Conservation (phyloP, 225 moss, liverwort and hornwort species). For the Thuidium tamariscinum region DNA sequence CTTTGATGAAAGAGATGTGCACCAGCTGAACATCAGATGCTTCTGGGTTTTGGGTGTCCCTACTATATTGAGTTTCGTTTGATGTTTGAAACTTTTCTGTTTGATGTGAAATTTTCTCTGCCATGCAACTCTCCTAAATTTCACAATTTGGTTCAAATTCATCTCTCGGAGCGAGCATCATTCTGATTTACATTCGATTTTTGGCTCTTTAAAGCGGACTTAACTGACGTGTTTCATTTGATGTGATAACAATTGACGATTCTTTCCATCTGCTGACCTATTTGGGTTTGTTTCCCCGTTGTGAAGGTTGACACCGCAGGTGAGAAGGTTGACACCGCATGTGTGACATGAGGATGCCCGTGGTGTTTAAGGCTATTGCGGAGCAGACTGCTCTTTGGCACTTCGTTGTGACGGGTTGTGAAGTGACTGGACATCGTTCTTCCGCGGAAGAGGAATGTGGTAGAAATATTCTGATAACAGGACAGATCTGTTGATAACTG, state of each 20-base stretch:
- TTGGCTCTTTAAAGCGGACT: background rate
- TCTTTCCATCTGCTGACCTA: background rate
- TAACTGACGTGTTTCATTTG: background rate
- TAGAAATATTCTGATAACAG: background rate
- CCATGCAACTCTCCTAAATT: background rate
- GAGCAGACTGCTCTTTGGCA: background rate
- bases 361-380: background rate
- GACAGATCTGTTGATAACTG: background rate
- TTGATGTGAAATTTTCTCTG: background rate
- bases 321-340: conserved; percentile 18
- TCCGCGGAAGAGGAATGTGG: background rate
- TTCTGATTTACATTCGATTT: background rate
- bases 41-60: background rate
- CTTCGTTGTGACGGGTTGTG: background rate
- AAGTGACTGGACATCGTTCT: background rate
- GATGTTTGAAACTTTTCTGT: background rate
- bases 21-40: background rate
- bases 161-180: background rate
- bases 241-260: background rate
- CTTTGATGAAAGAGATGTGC: background rate
- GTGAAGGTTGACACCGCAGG: conserved; percentile 16
- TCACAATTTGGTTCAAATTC: background rate
- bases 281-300: background rate
- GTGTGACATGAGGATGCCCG: background rate
- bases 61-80: background rate